Conservation (phyloP, 257 asterid genomes). For the Nicotiana tomentosiformis region DNA sequence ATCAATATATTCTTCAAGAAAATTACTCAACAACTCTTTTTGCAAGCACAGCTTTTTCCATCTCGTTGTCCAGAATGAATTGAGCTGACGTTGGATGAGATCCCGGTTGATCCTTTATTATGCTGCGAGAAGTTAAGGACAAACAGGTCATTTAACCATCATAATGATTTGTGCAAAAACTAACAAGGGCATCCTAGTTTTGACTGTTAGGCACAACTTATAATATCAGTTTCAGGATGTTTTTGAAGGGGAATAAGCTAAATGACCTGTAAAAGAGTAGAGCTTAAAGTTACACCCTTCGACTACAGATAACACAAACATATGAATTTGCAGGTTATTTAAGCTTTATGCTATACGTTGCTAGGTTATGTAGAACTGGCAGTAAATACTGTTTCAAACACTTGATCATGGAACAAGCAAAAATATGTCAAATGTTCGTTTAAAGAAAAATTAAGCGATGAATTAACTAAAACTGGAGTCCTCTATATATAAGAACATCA, state of each 20-base stretch:
- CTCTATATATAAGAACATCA: neutral
- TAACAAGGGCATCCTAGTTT: neutral
- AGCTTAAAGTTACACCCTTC: neutral
- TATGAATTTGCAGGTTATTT: neutral
- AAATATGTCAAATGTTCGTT: neutral
- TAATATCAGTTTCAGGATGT: neutral
- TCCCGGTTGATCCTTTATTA: neutral
- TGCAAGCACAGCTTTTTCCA: slow-evolving; percentile 6
- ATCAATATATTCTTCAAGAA: neutral
- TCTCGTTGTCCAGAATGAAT: neutral
- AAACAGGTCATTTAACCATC: neutral
- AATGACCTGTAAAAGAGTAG: neutral
- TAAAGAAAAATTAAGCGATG: neutral
- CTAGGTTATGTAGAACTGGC: neutral
- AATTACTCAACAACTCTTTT: neutral
- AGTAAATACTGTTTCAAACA: neutral
- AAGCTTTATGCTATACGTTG: neutral
- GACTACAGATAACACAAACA: too few species aligned
- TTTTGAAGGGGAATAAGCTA: neutral
- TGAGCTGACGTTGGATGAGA: neutral
- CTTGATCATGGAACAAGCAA: neutral
- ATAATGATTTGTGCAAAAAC: neutral
- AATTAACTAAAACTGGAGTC: neutral
- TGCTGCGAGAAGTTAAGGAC: neutral
- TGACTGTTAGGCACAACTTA: neutral